phyloP scores from a whole-genome alignment of 2,329 filamentous ascomycete genomes.

The Penicillium sp. region DNA sequence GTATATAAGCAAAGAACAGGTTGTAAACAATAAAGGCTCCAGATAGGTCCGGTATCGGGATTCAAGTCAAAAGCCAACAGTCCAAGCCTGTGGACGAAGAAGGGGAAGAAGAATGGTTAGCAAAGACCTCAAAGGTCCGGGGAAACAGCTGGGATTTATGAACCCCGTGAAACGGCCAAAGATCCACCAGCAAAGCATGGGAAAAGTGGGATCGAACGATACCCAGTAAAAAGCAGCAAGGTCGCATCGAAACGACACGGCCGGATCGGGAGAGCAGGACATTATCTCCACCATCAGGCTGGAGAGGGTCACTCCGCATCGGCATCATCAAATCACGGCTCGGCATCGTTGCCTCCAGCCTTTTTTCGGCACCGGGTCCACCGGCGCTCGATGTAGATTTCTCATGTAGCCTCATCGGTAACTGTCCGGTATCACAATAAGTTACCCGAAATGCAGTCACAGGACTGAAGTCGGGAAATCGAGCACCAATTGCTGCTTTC shows the following conservation, averaged over 20 bases:
- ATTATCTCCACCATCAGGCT: not conserved
- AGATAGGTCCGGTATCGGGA: not conserved
- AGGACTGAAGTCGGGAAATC: not conserved
- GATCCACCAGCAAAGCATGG: not conserved
- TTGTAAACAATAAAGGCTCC: slow-evolving; percentile 6
- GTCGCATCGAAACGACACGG: not conserved
- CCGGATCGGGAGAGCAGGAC: slow-evolving; percentile 1
- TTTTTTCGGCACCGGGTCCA: slow-evolving; percentile 9
- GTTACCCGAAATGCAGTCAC: not conserved
- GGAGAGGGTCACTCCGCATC: not conserved
- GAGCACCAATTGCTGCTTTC: slow-evolving; percentile 2
- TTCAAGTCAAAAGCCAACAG: slow-evolving; percentile 5
- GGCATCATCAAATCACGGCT: slow-evolving; percentile 7
- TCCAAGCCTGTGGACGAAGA: slow-evolving; percentile 10
- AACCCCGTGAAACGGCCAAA: slow-evolving; percentile 2
- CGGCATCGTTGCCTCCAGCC: not conserved
- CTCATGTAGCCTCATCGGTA: slow-evolving; percentile 1
- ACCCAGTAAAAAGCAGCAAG: not conserved
- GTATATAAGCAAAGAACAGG: not conserved
- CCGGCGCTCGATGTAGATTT: not conserved
- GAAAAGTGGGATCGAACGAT: not conserved
- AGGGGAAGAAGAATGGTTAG: not conserved
- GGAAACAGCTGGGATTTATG: slow-evolving; percentile 14
- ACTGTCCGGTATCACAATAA: slow-evolving; percentile 6
- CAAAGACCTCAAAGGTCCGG: slow-evolving; percentile 2